phyloP scores from a whole-genome alignment of 2,329 filamentous ascomycete species.

The Neoscytalidium dimidiatum region DNA sequence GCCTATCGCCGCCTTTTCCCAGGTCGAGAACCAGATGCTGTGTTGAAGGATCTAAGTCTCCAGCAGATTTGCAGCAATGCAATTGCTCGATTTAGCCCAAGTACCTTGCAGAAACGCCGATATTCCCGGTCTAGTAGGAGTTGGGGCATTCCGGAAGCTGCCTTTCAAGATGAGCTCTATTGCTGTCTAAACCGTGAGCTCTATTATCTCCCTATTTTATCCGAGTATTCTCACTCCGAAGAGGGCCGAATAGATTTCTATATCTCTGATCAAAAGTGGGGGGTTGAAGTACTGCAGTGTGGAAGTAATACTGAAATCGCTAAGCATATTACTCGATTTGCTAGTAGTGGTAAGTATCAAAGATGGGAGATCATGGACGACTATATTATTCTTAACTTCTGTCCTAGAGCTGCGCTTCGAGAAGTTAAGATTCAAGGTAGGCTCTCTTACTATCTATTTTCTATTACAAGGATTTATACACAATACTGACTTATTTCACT shows the following conservation, averaged over 20 bases:
- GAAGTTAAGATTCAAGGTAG: slow-evolving; percentile 18
- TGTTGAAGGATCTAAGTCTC: slow-evolving; percentile 19
- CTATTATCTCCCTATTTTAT: slow-evolving; percentile 22
- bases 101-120: slow-evolving; percentile 6
- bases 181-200: slow-evolving; percentile 21
- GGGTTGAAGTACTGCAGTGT: slow-evolving; percentile 23
- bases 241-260: slow-evolving; percentile 22
- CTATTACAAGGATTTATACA: neutral
- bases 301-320: slow-evolving; percentile 16
- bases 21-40: slow-evolving; percentile 20
- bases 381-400: slow-evolving; percentile 24
- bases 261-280: slow-evolving; percentile 21
- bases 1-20: slow-evolving; percentile 22
- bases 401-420: slow-evolving; percentile 20
- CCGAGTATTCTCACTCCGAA: slow-evolving; percentile 21
- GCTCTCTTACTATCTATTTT: slow-evolving; percentile 12
- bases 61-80: slow-evolving; percentile 22
- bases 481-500: slow-evolving; percentile 5
- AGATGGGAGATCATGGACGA: slow-evolving; percentile 23
- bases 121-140: slow-evolving; percentile 5
- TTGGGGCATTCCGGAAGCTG: slow-evolving; percentile 22
- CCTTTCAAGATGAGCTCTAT: slow-evolving; percentile 22
- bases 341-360: slow-evolving; percentile 20
- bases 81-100: slow-evolving; percentile 23
- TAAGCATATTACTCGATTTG: slow-evolving; percentile 21